These are phyloP conservation scores for Phytophthora colocasiae DNA, from an alignment of 352 stramenopile species.

Conservation along the genomic window DNA sequence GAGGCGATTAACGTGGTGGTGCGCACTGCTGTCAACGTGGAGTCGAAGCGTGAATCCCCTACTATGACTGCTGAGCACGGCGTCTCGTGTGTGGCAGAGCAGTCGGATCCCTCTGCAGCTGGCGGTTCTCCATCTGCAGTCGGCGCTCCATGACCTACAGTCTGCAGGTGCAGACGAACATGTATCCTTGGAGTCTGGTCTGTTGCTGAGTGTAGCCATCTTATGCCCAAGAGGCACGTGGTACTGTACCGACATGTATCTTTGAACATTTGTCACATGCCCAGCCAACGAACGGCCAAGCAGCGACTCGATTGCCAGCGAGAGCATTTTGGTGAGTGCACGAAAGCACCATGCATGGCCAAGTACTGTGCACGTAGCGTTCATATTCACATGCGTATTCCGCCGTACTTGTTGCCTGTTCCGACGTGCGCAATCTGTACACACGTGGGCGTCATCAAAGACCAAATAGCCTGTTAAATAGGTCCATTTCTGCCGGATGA, in stretches of 20 bases:
- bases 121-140: conserved; percentile 5
- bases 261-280: conserved; percentile 31
- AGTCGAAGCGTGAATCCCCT: conserved; percentile 10
- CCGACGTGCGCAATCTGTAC: too few relatives aligned
- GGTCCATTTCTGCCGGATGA: conserved; percentile 4
- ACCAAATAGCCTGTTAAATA: too few relatives aligned
- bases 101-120: conserved; percentile 19
- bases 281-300: background rate
- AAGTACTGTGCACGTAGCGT: too few relatives aligned
- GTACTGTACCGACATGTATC: conserved; percentile 24
- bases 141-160: too few relatives aligned
- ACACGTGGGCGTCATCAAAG: too few relatives aligned
- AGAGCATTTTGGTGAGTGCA: too few relatives aligned
- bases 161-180: too few relatives aligned
- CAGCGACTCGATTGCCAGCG: too few relatives aligned
- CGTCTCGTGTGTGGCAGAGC: conserved; percentile 14
- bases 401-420: too few relatives aligned
- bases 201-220: conserved; percentile 2
- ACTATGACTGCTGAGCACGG: background rate
- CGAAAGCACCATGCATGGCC: too few relatives aligned
- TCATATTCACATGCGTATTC: too few relatives aligned
- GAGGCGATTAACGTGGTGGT: conserved; percentile 24
- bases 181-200: too few relatives aligned
- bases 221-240: conserved; percentile 1
- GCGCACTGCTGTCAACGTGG: conserved; percentile 1